phyloP scores from a whole-genome alignment of 148 eudicot species.

The Polygonum aviculare region DNA sequence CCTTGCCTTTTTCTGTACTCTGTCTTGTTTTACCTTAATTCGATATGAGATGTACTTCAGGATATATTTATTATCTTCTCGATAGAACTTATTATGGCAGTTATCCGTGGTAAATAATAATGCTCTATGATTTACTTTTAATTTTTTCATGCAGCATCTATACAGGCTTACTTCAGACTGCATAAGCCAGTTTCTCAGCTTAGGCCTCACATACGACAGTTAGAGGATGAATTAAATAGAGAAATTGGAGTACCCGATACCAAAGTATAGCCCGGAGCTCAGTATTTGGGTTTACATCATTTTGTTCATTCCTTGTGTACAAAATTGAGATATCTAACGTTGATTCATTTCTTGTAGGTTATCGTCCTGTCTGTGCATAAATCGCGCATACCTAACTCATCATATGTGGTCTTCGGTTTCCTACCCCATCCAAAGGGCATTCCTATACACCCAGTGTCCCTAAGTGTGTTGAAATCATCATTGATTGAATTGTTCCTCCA shows the following conservation, averaged over 20 bases:
- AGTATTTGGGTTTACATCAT: neutral
- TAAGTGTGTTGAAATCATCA: slow-evolving; percentile 38
- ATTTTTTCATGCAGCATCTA: slow-evolving; percentile 31
- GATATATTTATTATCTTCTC: neutral
- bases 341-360: slow-evolving; percentile 25
- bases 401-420: slow-evolving; percentile 45
- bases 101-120: neutral
- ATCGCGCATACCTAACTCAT: slow-evolving; percentile 29
- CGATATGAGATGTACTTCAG: neutral
- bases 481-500: slow-evolving; percentile 37
- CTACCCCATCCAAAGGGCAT: slow-evolving; percentile 34
- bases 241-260: slow-evolving; percentile 45
- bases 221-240: slow-evolving; percentile 39
- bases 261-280: slow-evolving; percentile 29
- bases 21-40: neutral
- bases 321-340: neutral
- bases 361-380: slow-evolving; percentile 42
- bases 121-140: neutral
- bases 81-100: neutral
- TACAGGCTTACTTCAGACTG: slow-evolving; percentile 40
- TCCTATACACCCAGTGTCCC: slow-evolving; percentile 24
- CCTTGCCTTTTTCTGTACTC: neutral
- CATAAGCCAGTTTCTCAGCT: slow-evolving; percentile 39
- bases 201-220: slow-evolving; percentile 30
- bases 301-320: neutral